Evolutionary conservation across 2,329 filamentous ascomycete genomes (phyloP), one percentile per base, ranked within the genome.

Genomic region (Volutella citrinella): DNA sequence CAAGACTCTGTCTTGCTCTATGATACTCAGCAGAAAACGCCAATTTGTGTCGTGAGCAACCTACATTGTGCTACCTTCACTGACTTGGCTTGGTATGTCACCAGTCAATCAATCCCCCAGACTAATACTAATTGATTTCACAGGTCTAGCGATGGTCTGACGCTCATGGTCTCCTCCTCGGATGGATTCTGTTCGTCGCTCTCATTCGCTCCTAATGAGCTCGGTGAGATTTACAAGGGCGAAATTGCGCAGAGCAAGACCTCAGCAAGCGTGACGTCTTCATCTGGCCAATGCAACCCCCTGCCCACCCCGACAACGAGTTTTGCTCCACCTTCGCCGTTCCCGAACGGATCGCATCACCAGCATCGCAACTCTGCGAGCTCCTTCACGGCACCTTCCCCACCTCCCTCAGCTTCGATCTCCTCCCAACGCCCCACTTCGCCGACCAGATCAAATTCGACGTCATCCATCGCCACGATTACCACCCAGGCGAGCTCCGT

Each of bases 41-140:
- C 93, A 4, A 70, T 98, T 21, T 95, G 89, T 57, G 76, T 97
- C 23, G 91, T 98, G 30, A 97, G 89, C 74, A 98, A 98, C 55
- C 66, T 98, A 46, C 93, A 98, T 61, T 95, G 91, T 60, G 90
- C 93, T 5, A 97, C 93, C 0, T 98, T 98, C 56, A 98, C 93
- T 1, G 93, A 98, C 59, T 68, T 98, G 39, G 84, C 88, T 20
- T 98, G 93, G 93, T 95, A 78, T 62, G 82, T 64, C 14, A 12
- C 12, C 13, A 7, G 19, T 8, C 26, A 7, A 16, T 28, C 10
- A 11, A 16, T 16, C n/a, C 15, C n/a, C 11, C 13, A 22, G 10
- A 16, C 24, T 22, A 32, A 52, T 63, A 49, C 68, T 52, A 37
- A 28, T n/a, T 44, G n/a, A n/a, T 56, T 37, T 21, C 8, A 17